phyloP scores from a whole-genome alignment of 257 asterid species.

The Fraxinus quadrangulata region DNA sequence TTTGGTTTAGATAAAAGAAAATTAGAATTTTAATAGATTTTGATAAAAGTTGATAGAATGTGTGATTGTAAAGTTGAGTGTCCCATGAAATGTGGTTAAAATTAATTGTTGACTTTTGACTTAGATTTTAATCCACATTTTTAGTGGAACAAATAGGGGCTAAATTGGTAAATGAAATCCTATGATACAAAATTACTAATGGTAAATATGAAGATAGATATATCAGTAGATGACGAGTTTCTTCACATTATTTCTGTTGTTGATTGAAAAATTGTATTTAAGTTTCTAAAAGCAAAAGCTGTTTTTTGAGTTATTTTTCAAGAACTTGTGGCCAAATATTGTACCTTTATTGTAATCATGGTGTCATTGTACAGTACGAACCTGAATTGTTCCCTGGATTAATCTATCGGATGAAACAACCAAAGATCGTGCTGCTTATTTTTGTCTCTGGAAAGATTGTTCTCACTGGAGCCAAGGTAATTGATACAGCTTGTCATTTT shows the following conservation, averaged over 20 bases:
- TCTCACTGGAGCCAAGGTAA: conserved; percentile 48
- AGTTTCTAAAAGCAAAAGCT: not conserved
- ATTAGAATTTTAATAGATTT: too few species aligned
- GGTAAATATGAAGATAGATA: not conserved
- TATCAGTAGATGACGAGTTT: not conserved
- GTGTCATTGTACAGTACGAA: conserved; percentile 36
- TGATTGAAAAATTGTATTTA: not conserved
- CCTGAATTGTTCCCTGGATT: conserved; percentile 51
- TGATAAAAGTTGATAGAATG: too few species aligned
- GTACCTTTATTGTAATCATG: conserved; percentile 5
- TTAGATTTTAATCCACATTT: too few species aligned
- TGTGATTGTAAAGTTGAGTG: too few species aligned
- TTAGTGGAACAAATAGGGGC: not conserved
- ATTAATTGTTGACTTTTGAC: too few species aligned
- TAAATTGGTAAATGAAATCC: not conserved
- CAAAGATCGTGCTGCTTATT: conserved; percentile 44
- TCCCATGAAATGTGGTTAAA: too few species aligned
- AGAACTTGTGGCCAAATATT: not conserved
- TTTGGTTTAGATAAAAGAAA: too few species aligned
- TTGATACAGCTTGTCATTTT: not conserved
- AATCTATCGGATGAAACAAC: conserved; percentile 45
- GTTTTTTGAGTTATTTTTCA: not conserved
- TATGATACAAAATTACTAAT: not conserved
- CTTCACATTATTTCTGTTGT: not conserved
- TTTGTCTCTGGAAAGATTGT: conserved; percentile 48